phyloP scores from a whole-genome alignment of 371 early-diverging fungal species.

The Zychaea mexicana region DNA sequence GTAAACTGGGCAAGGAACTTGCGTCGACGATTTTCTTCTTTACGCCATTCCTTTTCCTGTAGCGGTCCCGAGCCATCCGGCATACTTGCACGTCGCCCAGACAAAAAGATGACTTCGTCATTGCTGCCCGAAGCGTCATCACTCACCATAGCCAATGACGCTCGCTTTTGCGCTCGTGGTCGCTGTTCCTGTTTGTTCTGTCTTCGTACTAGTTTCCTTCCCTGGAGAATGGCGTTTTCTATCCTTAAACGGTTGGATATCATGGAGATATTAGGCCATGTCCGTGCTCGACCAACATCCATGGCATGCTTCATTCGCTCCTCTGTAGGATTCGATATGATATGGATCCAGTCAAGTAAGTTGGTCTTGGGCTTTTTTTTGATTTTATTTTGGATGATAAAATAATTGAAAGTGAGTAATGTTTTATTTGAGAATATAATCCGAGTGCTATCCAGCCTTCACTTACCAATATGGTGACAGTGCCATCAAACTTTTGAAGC shows the following conservation, averaged over 20 bases:
- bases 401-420: neutral
- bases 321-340: conserved; percentile 74
- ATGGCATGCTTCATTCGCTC: conserved; percentile 62
- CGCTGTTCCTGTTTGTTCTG: conserved; percentile 6
- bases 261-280: conserved; percentile 85
- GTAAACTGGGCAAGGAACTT: conserved; percentile 86
- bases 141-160: conserved; percentile 13
- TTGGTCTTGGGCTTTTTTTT: conserved; percentile 57
- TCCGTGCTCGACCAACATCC: conserved; percentile 60
- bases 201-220: conserved; percentile 18
- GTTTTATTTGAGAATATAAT: too few relatives aligned
- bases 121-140: conserved; percentile 38
- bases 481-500: conserved; percentile 89
- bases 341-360: conserved; percentile 65
- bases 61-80: conserved; percentile 20
- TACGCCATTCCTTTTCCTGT: conserved; percentile 22
- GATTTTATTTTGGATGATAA: too few relatives aligned
- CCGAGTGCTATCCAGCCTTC: too few relatives aligned
- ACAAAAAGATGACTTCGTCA: conserved; percentile 34
- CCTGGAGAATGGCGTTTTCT: conserved; percentile 65
- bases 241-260: conserved; percentile 78
- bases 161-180: neutral
- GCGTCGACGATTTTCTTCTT: conserved; percentile 34
- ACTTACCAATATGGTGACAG: conserved; percentile 77
- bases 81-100: conserved; percentile 40